Base-by-base conservation (phyloP, 768 basidiomycete genomes). In the Trametes maxima region DNA sequence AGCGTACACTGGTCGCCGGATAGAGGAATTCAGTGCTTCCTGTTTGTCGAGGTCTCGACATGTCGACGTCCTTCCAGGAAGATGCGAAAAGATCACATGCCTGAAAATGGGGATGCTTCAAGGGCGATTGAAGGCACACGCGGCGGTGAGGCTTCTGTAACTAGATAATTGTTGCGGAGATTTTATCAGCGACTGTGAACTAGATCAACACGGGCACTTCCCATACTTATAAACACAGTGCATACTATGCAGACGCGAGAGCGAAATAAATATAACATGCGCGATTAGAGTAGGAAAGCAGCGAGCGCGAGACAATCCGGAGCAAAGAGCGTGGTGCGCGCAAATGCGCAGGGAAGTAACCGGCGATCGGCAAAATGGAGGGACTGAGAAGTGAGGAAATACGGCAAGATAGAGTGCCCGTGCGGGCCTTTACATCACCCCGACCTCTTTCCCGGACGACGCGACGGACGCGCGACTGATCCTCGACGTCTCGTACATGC, bases 401-500 rank as follows among this genome's bases (percentile, higher is more conserved):
- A 22, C 46, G 46, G 10, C 22, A 28, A 17, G 46, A 28, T 4
- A 33, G 28, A 24, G 21, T 11, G 46, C 46, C 40, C 40, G 14
- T 42, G 8, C 8, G 28, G 28, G 28, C 28, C 40, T 42, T 33
- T 10, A 49, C 14, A 49, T 49, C 47, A 49, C 47, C 5, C 47
- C 47, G 47, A 49, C 47, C n/a, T 49, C 54, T 21, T 48, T 49
- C n/a, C 58, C 19, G 5, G 63, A 46, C 5, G 66, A 62, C 13
- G 57, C 57, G 45, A 62, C 47, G 10, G 66, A 65, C 19, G 62
- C 40, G 46, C 60, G 59, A 39, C 62, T 56, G 25, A 60, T 22
- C 36, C 60, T 50, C 25, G 67, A 49, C 37, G 57, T 44, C 47
- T 59, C 61, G 44, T 67, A 65, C 22, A 55, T 40, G 51, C 64